Evolutionary conservation across 129 eudicot genomes (phyloP), one percentile per base, ranked within the genome.

Genomic region (Flaveria robusta): DNA sequence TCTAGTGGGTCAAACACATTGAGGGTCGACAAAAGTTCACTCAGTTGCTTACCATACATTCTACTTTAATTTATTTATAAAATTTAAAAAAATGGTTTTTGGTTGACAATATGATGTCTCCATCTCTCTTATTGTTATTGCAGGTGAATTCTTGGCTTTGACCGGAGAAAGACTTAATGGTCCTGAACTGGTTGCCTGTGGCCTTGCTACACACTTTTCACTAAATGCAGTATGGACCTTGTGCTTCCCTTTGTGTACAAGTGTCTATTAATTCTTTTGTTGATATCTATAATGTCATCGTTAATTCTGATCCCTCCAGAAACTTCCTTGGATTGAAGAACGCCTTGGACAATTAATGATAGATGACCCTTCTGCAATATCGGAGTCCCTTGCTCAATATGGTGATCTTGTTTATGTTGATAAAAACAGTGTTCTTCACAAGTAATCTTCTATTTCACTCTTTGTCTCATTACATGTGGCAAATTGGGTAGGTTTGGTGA

Each of bases 111-210:
- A 10, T 24, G 14, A 71, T 62, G 22, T 2, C 39, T 54, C 27
- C 56, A n/a, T 9, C 56, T 73, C 14, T 15, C 15, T 54, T 18
- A 52, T 81, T 82, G 24, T 64, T 45, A 77, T 62, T 86, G 70
- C 82, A 94, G 99, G 97, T 67, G 99, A 94, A 74, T 94, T 84
- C 73, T 87, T 94, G 89, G 97, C 96, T 66, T 78, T 94, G 24
- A 94, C 99, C 2, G 97, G 99, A 74, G 92, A 86, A 77, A 94
- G 85, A 86, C 91, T 94, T 27, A 91, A 89, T 83, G 99, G 99
- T 19, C 86, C 75, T 5, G 99, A 94, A 70, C 83, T 94, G 93
- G 78, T 94, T 79, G 97, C 97, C 10, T 88, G 90, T 49, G 99
- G 96, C 58, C 88, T 94, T 72, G 99, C 92, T 26, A 91, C 97